Conservation (phyloP, 1,139 yeast species). For the Candida dubliniensis region DNA sequence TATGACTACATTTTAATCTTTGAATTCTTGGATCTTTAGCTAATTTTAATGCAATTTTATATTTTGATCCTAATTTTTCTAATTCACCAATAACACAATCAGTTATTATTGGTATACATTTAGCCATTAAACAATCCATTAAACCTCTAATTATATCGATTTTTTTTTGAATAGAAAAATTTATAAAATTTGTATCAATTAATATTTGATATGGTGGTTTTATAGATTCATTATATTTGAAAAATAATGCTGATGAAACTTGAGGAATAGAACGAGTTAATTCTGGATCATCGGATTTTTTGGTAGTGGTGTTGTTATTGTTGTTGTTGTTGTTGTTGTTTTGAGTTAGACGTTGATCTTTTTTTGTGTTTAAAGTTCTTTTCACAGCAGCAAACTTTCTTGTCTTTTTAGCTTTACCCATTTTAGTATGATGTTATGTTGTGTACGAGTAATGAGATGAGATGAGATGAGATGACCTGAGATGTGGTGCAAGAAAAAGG, state of each 20-base stretch:
- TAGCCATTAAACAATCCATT: constrained; percentile 94
- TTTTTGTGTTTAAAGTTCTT: constrained; percentile 64
- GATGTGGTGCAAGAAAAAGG: not conserved
- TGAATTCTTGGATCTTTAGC: constrained; percentile 94
- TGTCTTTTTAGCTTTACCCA: constrained; percentile 96
- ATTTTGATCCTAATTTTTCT: constrained; percentile 92
- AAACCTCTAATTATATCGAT: constrained; percentile 89
- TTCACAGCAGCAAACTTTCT: constrained; percentile 94
- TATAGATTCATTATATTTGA: constrained; percentile 90
- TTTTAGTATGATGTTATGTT: constrained; percentile 24
- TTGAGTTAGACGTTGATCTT: constrained; percentile 61
- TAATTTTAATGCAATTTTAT: constrained; percentile 84
- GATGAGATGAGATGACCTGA: constrained; percentile 6
- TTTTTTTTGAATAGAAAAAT: constrained; percentile 92
- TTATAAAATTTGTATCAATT: constrained; percentile 94
- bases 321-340: constrained; percentile 23
- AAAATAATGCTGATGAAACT: constrained; percentile 91
- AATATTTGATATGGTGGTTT: constrained; percentile 96
- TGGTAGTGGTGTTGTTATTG: constrained; percentile 17
- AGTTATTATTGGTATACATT: constrained; percentile 92
- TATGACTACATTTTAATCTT: constrained; percentile 84
- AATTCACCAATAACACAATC: constrained; percentile 98
- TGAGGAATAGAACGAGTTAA: constrained; percentile 85
- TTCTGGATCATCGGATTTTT: constrained; percentile 78
- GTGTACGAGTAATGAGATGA: not conserved